Evolutionary conservation across 2,329 filamentous ascomycete species (phyloP).

Genomic region (Talaromyces atroroseus): DNA sequence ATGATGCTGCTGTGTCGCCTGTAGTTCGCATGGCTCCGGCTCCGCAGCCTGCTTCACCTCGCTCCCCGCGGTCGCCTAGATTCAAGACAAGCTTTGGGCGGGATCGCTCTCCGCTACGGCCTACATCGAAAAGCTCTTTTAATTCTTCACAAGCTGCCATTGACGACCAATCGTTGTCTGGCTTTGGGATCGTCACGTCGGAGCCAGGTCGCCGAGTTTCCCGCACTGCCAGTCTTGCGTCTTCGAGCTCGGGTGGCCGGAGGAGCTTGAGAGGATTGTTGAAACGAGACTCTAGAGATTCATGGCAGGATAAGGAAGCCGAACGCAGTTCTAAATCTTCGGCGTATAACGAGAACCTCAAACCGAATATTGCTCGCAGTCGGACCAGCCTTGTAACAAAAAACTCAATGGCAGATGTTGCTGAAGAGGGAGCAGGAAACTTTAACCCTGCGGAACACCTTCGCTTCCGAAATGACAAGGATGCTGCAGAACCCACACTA

Average conservation of each 20-base stretch:
- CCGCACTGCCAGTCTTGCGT: conserved; percentile 34
- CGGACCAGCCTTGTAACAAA: conserved; percentile 36
- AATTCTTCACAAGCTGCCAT: conserved; percentile 28
- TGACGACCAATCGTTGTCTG: conserved; percentile 24
- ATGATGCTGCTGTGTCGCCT: conserved; percentile 60
- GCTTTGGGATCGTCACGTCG: conserved; percentile 36
- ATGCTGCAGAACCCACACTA: neutral
- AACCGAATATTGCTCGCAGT: conserved; percentile 30
- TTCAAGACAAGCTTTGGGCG: conserved; percentile 50
- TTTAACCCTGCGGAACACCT: conserved; percentile 20
- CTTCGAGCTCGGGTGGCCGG: conserved; percentile 33
- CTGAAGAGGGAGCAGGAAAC: conserved; percentile 29
- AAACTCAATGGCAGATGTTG: conserved; percentile 39
- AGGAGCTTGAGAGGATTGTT: conserved; percentile 35
- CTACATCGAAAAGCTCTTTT: conserved; percentile 34
- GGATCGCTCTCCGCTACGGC: conserved; percentile 33
- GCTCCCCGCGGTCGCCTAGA: conserved; percentile 58
- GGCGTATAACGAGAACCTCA: conserved; percentile 30
- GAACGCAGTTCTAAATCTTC: conserved; percentile 31
- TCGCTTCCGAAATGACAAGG: conserved; percentile 14
- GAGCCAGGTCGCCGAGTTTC: conserved; percentile 36
- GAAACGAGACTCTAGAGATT: conserved; percentile 34
- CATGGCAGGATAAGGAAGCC: conserved; percentile 30
- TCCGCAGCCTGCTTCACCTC: conserved; percentile 55
- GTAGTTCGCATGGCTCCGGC: conserved; percentile 77